Conservation (phyloP, 768 basidiomycete genomes). For the Xerocomus potaroensis region DNA sequence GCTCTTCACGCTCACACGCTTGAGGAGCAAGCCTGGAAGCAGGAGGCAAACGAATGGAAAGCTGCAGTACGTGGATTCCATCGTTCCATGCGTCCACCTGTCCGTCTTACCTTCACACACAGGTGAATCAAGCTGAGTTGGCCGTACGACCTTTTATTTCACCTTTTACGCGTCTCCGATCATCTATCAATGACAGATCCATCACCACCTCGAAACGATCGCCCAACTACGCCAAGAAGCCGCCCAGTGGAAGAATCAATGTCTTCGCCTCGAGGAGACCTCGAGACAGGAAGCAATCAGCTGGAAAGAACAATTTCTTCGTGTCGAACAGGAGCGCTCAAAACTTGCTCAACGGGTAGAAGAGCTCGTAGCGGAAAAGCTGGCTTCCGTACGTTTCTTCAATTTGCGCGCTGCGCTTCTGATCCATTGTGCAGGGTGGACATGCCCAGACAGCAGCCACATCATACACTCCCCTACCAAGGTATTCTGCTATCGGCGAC, state of each 20-base stretch:
- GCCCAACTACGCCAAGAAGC: conserved; percentile 60
- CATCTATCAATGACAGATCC: conserved; percentile 37
- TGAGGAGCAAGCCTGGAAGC: conserved; percentile 48
- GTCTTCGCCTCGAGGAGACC: conserved; percentile 42
- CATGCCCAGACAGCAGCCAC: conserved; percentile 13
- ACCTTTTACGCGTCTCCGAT: neutral
- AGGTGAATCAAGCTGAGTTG: conserved; percentile 55
- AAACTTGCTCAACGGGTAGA: conserved; percentile 54
- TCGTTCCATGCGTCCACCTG: conserved; percentile 9
- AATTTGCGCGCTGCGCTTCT: neutral
- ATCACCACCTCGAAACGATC: conserved; percentile 58
- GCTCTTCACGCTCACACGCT: conserved; percentile 41
- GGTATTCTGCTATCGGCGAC: conserved; percentile 19
- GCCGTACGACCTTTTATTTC: conserved; percentile 38
- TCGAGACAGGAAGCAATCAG: conserved; percentile 50
- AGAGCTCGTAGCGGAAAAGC: conserved; percentile 50
- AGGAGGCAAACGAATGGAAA: conserved; percentile 37
- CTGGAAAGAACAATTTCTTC: conserved; percentile 78
- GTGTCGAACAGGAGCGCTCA: conserved; percentile 66
- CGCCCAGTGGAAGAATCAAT: conserved; percentile 70
- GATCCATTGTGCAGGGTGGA: conserved; percentile 11
- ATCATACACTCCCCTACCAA: conserved; percentile 34
- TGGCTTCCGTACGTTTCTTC: conserved; percentile 36
- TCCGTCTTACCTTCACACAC: conserved; percentile 5
- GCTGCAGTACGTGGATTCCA: conserved; percentile 41